A percentile compares a stretch with the other conserved stretches of the same genome.
Conservation (phyloP, 78 protist species). For the Dictyostelium firmibasis region DNA sequence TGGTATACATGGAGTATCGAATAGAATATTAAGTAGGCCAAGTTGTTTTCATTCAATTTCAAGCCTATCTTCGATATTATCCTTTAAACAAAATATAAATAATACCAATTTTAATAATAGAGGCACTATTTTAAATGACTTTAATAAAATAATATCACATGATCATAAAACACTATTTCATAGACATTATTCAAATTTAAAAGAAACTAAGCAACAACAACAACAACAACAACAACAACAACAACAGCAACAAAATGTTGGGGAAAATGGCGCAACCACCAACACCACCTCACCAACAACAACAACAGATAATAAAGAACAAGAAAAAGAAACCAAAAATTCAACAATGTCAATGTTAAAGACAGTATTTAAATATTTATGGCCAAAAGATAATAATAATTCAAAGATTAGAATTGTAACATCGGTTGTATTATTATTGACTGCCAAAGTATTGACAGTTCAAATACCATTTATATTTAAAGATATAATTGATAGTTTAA, state of each 20-base stretch:
- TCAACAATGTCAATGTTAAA: conserved; percentile 51
- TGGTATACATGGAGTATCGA: not conserved
- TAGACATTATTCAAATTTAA: not conserved
- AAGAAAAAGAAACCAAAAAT: conserved; percentile 45
- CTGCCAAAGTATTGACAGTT: conserved; percentile 63
- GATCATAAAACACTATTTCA: not conserved
- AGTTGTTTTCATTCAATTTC: not conserved
- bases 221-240: not conserved
- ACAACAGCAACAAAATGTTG: not conserved
- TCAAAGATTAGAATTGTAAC: conserved; percentile 63
- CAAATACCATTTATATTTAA: conserved; percentile 93
- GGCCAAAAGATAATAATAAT: conserved; percentile 66
- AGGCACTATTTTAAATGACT: not conserved
- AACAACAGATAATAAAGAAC: not conserved
- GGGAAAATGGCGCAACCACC: not conserved
- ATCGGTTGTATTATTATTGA: conserved; percentile 36
- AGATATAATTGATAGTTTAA: conserved; percentile 85
- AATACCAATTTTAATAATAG: not conserved
- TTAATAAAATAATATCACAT: not conserved
- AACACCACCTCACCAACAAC: not conserved
- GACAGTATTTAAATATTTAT: conserved; percentile 53
- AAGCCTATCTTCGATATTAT: not conserved
- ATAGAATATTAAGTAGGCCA: not conserved
- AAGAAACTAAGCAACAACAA: not conserved
- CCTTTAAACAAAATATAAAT: not conserved